A percentile compares a stretch with the other conserved stretches of the same genome.
Evolutionary conservation across 352 stramenopile genomes (phyloP).

Genomic region (Phytophthora podocarpi): DNA sequence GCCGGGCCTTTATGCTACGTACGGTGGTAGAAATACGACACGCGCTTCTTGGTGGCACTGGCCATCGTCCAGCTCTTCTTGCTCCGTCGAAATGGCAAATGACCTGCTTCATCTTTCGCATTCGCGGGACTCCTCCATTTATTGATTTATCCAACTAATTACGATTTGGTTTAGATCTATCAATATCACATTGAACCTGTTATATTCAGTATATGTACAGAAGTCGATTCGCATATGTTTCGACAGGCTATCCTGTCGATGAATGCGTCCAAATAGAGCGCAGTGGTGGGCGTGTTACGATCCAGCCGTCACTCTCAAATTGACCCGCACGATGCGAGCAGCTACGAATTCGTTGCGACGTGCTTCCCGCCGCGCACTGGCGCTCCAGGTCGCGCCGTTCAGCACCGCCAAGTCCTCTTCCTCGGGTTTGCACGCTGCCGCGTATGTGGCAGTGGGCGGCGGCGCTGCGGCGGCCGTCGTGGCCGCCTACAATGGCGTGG

Average conservation of each 20-base stretch:
- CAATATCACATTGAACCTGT: not conserved
- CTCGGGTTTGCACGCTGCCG: constrained; percentile 29
- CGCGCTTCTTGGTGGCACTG: constrained; percentile 74
- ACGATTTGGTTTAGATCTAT: not conserved
- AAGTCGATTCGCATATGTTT: too few relatives aligned
- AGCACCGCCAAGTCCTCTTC: constrained; percentile 16
- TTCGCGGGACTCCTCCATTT: too few relatives aligned
- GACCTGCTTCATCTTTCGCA: constrained; percentile 15
- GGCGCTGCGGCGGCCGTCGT: constrained; percentile 61
- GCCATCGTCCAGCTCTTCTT: constrained; percentile 19
- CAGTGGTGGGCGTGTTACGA: not conserved
- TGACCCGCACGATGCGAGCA: constrained; percentile 22
- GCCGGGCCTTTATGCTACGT: constrained; percentile 28
- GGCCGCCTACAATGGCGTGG: constrained; percentile 67
- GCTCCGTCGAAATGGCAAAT: constrained; percentile 26
- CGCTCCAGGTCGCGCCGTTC: constrained; percentile 13
- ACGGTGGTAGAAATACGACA: constrained; percentile 91
- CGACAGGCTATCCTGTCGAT: too few relatives aligned
- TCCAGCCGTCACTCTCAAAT: constrained; percentile 24
- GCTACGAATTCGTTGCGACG: constrained; percentile 6
- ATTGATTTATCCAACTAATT: not conserved
- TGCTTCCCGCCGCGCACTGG: not conserved
- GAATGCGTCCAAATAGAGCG: too few relatives aligned
- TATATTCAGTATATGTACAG: too few relatives aligned
- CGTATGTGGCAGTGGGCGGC: constrained; percentile 47